Evolutionary conservation across 2,329 filamentous ascomycete species (phyloP).

Genomic region (Nemania abortiva): DNA sequence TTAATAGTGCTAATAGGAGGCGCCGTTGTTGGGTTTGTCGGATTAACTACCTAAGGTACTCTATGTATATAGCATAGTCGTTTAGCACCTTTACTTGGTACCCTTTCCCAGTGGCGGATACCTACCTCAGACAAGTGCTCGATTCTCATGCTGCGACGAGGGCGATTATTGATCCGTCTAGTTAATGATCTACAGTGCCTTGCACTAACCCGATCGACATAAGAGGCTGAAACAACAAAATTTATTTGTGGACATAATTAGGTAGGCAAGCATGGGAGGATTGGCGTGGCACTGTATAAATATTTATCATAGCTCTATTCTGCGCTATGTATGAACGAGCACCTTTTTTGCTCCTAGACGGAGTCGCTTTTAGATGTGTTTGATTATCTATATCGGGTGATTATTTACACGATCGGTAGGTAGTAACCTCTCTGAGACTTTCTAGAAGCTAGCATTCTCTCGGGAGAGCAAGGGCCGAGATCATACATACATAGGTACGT

Average conservation of each 20-base stretch:
- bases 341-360: no score
- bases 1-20: background rate
- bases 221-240: background rate
- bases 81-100: background rate
- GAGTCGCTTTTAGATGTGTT: background rate
- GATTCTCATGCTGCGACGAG: no score
- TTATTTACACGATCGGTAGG: background rate
- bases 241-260: background rate
- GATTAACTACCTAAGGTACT: background rate
- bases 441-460: background rate
- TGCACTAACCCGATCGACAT: background rate
- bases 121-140: no score
- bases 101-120: background rate
- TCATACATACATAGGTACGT: background rate
- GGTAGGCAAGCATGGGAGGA: no score
- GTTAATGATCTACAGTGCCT: background rate
- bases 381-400: background rate
- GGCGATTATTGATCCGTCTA: background rate
- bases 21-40: conserved; percentile 5
- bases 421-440: background rate
- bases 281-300: no score
- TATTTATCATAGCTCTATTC: no score
- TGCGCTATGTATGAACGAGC: no score
- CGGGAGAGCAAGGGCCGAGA: conserved; percentile 33
- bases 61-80: no score